Base-by-base conservation (phyloP, 148 eudicot genomes). In the Rhododendron molle region DNA sequence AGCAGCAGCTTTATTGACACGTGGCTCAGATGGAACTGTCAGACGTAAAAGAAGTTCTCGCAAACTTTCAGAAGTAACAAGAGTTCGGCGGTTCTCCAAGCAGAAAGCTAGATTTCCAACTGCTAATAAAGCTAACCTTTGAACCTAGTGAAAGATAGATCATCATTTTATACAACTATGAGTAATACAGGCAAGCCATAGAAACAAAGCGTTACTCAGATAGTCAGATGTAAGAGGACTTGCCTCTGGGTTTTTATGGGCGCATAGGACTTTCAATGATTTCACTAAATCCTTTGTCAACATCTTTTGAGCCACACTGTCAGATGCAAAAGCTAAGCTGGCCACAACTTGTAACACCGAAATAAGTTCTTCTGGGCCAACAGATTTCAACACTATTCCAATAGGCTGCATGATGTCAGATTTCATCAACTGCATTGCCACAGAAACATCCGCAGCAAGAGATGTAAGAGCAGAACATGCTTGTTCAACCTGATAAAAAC, bases 341-440 rank as follows among this genome's bases (percentile, higher is more conserved):
- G 84, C 98, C 87, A 95, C 93, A 81, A 97, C 93, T 91, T 95
- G 95, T 83, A 97, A 90, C 83, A 95, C 97, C 81, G 98, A 97
- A 13, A 90, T 89, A 58, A 97, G 85, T 89, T 95, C 98, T 89
- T 97, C 94, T 65, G 91, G 84, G 43, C 94, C 91, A 81, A 89
- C 91, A 43, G 95, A 93, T 89, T 87, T 91, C 85, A 97, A 84
- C 76, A 97, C 98, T 78, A 93, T 88, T 88, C 93, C 95, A 83
- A 95, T 89, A 60, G 99, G 98, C 88, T 97, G 91, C 98, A 97
- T 93, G 54, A 97, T 93, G 91, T 97, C 99, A 90, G 97, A 94
- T 90, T 95, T 97, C 88, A 95, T 93, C 83, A 97, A 87, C 83
- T 90, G 93, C 92, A 93, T 90, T 65, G 98, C 97, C 86, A 94